These are phyloP conservation scores for Pyronema omphalodes DNA, from an alignment of 495 filamentous ascomycete genomes.

Conservation along the genomic window DNA sequence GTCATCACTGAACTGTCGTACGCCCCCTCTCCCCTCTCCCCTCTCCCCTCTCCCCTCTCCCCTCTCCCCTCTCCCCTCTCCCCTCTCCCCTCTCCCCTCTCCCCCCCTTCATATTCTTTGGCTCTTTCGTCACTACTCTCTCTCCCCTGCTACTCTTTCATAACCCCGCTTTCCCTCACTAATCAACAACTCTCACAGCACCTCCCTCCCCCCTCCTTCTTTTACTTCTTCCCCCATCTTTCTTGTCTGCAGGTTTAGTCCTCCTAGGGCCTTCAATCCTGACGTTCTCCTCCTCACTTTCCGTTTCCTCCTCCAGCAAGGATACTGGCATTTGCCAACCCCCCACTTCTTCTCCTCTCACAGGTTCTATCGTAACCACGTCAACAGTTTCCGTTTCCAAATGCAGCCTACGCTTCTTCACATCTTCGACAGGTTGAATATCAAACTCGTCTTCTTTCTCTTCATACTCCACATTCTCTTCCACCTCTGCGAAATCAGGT, in stretches of 20 bases:
- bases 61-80: too few relatives aligned
- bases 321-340: slow-evolving; percentile 75
- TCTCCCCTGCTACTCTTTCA: too few relatives aligned
- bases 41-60: too few relatives aligned
- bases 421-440: slow-evolving; percentile 86
- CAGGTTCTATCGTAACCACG: slow-evolving; percentile 54
- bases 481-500: slow-evolving; percentile 90
- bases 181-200: neutral
- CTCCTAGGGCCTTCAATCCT: slow-evolving; percentile 3
- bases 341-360: slow-evolving; percentile 41
- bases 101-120: too few relatives aligned
- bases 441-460: slow-evolving; percentile 96
- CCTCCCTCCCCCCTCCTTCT: slow-evolving; percentile 6
- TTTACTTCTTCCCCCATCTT: slow-evolving; percentile 7
- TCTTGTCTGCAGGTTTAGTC: slow-evolving; percentile 6
- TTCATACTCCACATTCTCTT: slow-evolving; percentile 93
- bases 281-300: slow-evolving; percentile 54
- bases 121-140: too few relatives aligned
- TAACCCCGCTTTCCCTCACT: too few relatives aligned
- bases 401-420: slow-evolving; percentile 76
- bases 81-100: too few relatives aligned
- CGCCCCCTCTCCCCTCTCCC: too few relatives aligned
- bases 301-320: slow-evolving; percentile 55
- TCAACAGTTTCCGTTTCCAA: slow-evolving; percentile 73
- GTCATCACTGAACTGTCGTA: too few relatives aligned